Base-by-base conservation (phyloP, 139 green algal species). In the Micromonas pusilla region DNA sequence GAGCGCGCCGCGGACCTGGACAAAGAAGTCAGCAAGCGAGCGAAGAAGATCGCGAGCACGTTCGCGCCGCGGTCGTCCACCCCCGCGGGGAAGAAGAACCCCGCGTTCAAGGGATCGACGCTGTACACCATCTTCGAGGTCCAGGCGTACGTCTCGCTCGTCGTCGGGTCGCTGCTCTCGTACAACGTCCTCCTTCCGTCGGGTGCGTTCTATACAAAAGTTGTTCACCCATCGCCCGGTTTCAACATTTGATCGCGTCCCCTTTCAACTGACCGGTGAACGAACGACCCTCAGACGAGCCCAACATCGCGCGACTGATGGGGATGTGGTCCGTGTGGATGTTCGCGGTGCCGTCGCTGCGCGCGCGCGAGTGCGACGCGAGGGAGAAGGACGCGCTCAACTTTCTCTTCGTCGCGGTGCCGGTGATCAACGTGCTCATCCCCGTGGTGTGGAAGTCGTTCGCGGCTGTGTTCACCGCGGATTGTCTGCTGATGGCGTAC, bases 351-450 rank as follows among this genome's bases (percentile, higher is more conserved):
- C 95, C 94, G 0, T 91, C 89, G 0, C 84, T 97, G 78, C 85
- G 95, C 3, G 95, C 95, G 9, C 84, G 92, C 31, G 92, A 99
- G 70, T 99, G 95, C 87, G 87, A 76, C 16, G 45, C 85, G 9
- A 79, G 79, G 3, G 95, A 99, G 85, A 99, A 99, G 88, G 94
- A 97, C 65, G 93, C 91, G 0, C 87, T 99, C 20, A 98, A 99
- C 84, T 72, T 96, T 36, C 83, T 97, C 5, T 99, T 99, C 85
- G 75, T 98, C 45, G 74, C 90, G 36, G 86, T 98, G 0, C 95
- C 95, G 0, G 73, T 98, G 16, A 78, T 97, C 63, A 99, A 99
- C 86, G 89, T 99, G 21, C 67, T 79, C 0, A 82, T 99, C 65
- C 95, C 95, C 0, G 91, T 99, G 65, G 80, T 96, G 0, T 97